Conservation (phyloP, 148 eudicot species). For the Diospyros lotus region DNA sequence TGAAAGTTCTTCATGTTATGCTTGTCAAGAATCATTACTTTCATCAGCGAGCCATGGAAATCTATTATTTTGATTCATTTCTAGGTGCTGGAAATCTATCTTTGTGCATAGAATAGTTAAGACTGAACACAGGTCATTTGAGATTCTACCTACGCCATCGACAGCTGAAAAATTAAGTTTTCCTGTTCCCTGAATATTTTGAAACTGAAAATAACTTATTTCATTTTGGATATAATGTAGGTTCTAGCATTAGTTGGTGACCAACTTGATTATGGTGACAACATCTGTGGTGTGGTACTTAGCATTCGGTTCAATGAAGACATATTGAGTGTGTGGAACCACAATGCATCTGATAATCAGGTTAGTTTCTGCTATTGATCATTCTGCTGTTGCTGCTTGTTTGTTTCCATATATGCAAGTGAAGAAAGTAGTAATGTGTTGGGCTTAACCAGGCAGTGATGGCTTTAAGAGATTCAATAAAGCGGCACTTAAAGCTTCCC, state of each 20-base stretch:
- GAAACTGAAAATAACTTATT: not conserved
- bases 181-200: not conserved
- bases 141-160: too few relatives aligned
- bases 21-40: too few relatives aligned
- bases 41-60: too few relatives aligned
- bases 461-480: conserved; percentile 84
- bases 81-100: not conserved
- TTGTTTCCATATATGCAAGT: not conserved
- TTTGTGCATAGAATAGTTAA: not conserved
- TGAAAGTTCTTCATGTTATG: too few relatives aligned
- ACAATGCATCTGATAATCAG: conserved; percentile 89
- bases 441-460: conserved; percentile 62
- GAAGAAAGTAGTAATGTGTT: not conserved
- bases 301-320: conserved; percentile 90
- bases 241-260: conserved; percentile 87
- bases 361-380: conserved; percentile 22
- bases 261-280: conserved; percentile 84
- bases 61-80: not conserved
- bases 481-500: conserved; percentile 89
- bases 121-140: too few relatives aligned
- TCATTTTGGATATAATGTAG: conserved; percentile 23
- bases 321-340: conserved; percentile 91
- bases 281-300: conserved; percentile 87
- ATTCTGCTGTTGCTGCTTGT: not conserved
- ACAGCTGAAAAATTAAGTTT: not conserved